These are phyloP conservation scores for Stemphylium lycopersici DNA, from an alignment of 2,329 filamentous ascomycete species.

Conservation along the genomic window DNA sequence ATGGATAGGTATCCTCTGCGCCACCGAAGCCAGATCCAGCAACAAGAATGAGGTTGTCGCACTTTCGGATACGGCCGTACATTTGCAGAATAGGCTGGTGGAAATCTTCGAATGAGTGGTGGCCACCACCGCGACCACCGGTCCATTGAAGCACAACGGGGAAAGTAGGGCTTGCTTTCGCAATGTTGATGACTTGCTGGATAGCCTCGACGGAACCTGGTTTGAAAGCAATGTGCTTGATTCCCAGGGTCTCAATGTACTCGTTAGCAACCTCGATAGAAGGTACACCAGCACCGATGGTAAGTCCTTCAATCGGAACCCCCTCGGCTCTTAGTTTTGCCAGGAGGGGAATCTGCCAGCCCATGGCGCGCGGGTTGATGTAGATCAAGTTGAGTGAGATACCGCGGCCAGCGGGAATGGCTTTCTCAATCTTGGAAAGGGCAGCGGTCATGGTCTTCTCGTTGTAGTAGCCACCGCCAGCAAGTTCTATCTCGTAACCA, in stretches of 20 bases:
- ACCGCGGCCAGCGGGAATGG: slow-evolving; percentile 56
- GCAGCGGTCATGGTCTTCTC: slow-evolving; percentile 53
- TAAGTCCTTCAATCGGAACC: slow-evolving; percentile 55
- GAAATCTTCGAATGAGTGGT: slow-evolving; percentile 59
- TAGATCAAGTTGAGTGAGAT: slow-evolving; percentile 63
- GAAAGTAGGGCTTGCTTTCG: slow-evolving; percentile 54
- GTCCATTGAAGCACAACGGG: slow-evolving; percentile 58
- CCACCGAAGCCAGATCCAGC: slow-evolving; percentile 57
- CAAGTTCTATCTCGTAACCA: slow-evolving; percentile 57
- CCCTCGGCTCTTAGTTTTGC: slow-evolving; percentile 55
- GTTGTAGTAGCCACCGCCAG: slow-evolving; percentile 59
- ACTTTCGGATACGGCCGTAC: slow-evolving; percentile 54
- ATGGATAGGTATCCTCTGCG: slow-evolving; percentile 55
- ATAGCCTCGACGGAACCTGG: slow-evolving; percentile 55
- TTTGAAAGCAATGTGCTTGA: slow-evolving; percentile 58
- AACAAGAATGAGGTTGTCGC: slow-evolving; percentile 55
- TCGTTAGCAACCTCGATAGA: slow-evolving; percentile 56
- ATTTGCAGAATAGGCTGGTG: slow-evolving; percentile 56
- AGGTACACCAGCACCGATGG: slow-evolving; percentile 57
- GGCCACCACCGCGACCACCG: slow-evolving; percentile 57
- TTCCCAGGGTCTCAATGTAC: slow-evolving; percentile 63
- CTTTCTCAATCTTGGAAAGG: slow-evolving; percentile 53
- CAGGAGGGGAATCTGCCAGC: slow-evolving; percentile 60
- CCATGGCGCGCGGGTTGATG: slow-evolving; percentile 59
- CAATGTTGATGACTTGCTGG: slow-evolving; percentile 56